A percentile compares a stretch with the other conserved stretches of the same genome.
phyloP scores from a whole-genome alignment of 495 filamentous ascomycete species.

The Podospora pseudocomata region DNA sequence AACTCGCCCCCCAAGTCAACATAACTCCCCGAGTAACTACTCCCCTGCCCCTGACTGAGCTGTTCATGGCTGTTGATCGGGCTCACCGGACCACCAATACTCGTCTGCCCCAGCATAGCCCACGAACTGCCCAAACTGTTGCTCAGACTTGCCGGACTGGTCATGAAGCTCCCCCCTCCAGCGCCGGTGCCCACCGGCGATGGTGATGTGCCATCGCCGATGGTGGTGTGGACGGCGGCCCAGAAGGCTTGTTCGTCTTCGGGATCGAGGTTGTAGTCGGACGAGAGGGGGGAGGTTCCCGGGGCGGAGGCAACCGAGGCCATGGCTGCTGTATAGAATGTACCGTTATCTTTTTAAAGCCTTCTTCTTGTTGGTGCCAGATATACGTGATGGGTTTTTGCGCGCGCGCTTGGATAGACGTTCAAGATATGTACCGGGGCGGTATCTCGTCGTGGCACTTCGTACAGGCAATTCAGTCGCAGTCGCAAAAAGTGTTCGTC shows the following conservation, averaged over 20 bases:
- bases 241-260: slow-evolving; percentile 25
- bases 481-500: too few species aligned
- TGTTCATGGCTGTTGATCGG: slow-evolving; percentile 15
- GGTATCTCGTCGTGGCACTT: too few species aligned
- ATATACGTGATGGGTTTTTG: too few species aligned
- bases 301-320: slow-evolving; percentile 35
- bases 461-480: too few species aligned
- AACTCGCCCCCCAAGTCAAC: slow-evolving; percentile 8
- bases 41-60: slow-evolving; percentile 1
- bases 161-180: slow-evolving; percentile 28
- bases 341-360: background rate
- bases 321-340: slow-evolving; percentile 16
- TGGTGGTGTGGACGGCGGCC: slow-evolving; percentile 23
- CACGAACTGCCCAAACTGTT: slow-evolving; percentile 42
- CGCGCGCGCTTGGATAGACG: too few species aligned
- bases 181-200: slow-evolving; percentile 22
- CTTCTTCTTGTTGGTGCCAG: background rate
- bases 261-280: slow-evolving; percentile 28
- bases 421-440: background rate
- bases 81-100: slow-evolving; percentile 26
- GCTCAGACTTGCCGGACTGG: slow-evolving; percentile 35
- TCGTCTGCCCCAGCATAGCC: slow-evolving; percentile 35
- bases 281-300: slow-evolving; percentile 29
- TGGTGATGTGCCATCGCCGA: slow-evolving; percentile 17
- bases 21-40: background rate